These are phyloP conservation scores for Lentinula lateritia DNA, from an alignment of 768 basidiomycete species.

Conservation along the genomic window DNA sequence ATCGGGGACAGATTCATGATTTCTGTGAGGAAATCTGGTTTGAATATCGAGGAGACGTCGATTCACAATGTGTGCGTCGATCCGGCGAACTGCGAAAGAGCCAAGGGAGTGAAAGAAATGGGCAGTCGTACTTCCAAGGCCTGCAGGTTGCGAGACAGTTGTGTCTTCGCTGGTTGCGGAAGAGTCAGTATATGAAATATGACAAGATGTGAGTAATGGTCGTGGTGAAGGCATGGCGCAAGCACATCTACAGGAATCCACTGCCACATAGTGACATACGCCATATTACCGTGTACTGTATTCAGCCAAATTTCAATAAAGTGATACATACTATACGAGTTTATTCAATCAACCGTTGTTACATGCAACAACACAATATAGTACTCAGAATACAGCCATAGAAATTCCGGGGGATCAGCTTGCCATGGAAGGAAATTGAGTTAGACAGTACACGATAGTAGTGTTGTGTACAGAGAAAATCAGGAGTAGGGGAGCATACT, in stretches of 20 bases:
- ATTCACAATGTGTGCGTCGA: not conserved
- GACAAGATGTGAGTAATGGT: too few species aligned
- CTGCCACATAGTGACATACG: too few species aligned
- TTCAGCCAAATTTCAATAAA: too few species aligned
- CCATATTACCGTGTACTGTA: too few species aligned
- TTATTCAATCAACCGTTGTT: too few species aligned
- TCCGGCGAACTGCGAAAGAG: not conserved
- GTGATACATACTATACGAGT: too few species aligned
- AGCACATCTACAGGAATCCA: too few species aligned
- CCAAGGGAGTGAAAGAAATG: not conserved
- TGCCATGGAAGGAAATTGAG: too few species aligned
- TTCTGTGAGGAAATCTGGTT: not conserved
- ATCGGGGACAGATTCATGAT: not conserved
- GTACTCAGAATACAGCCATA: too few species aligned
- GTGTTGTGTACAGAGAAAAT: not conserved
- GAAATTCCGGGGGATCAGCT: too few species aligned
- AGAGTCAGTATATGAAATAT: not conserved
- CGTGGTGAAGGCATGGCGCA: too few species aligned
- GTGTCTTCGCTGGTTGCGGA: not conserved
- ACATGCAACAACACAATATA: too few species aligned
- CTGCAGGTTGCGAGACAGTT: not conserved
- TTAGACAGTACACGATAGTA: not conserved
- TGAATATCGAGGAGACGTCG: not conserved
- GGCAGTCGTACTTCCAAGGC: not conserved
- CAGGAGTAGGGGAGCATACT: constrained; percentile 1